Conservation (phyloP, 352 stramenopile species). For the Phytophthora capsici region DNA sequence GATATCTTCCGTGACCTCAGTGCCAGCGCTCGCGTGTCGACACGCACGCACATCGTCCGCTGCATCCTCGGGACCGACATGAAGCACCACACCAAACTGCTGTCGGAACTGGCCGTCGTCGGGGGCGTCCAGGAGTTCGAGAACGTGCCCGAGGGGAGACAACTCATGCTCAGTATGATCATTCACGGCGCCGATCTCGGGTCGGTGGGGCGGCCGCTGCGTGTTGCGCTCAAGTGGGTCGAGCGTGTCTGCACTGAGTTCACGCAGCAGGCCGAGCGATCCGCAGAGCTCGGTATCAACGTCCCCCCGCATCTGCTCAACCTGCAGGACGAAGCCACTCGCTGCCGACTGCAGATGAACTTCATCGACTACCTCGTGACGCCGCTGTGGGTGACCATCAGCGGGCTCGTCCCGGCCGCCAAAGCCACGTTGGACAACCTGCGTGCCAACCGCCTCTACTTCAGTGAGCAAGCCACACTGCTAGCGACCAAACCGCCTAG, state of each 20-base stretch:
- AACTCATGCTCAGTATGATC: constrained; percentile 86
- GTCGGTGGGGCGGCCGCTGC: constrained; percentile 58
- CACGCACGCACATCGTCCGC: constrained; percentile 69
- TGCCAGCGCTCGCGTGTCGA: constrained; percentile 43
- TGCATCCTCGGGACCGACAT: constrained; percentile 86
- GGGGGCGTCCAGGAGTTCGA: constrained; percentile 58
- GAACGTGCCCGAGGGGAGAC: constrained; percentile 62
- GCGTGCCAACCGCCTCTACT: constrained; percentile 70
- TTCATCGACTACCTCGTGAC: constrained; percentile 88
- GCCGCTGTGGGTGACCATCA: constrained; percentile 72
- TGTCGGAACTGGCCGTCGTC: constrained; percentile 58
- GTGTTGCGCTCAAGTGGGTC: constrained; percentile 70
- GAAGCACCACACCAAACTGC: constrained; percentile 81
- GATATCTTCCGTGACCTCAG: constrained; percentile 70
- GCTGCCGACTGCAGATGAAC: constrained; percentile 78
- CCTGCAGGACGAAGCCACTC: constrained; percentile 68
- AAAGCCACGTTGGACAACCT: constrained; percentile 58
- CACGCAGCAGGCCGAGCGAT: constrained; percentile 68
- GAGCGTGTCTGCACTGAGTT: constrained; percentile 84
- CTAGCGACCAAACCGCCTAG: constrained; percentile 44
- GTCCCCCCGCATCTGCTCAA: constrained; percentile 80
- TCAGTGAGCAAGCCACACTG: constrained; percentile 63
- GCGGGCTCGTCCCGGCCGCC: constrained; percentile 59
- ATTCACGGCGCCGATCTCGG: constrained; percentile 81
- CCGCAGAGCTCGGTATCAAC: constrained; percentile 59